Conservation (phyloP, 2,329 filamentous ascomycete genomes). For the Lasiodiplodia theobromae region DNA sequence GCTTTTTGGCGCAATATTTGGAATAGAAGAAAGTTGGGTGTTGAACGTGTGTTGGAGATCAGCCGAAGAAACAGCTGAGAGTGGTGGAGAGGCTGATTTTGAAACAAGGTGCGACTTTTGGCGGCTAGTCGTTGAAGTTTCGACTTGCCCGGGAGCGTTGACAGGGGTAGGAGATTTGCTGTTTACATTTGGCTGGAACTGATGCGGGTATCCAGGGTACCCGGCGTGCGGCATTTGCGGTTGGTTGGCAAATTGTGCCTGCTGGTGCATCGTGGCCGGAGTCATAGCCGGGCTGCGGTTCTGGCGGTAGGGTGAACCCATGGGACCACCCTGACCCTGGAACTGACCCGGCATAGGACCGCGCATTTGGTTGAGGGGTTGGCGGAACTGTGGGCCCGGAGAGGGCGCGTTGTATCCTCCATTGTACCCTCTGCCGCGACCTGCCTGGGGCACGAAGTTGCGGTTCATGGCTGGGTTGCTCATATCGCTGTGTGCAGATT, state of each 20-base stretch:
- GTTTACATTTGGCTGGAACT: conserved; percentile 67
- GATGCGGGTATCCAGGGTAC: conserved; percentile 61
- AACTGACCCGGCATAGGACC: conserved; percentile 61
- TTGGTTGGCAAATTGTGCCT: conserved; percentile 56
- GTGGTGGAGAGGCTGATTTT: conserved; percentile 37
- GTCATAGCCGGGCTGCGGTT: conserved; percentile 62
- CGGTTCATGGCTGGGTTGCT: conserved; percentile 60
- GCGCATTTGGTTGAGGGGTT: conserved; percentile 58
- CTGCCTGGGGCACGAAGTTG: conserved; percentile 50
- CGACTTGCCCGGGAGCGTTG: conserved; percentile 35
- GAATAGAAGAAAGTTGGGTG: conserved; percentile 42
- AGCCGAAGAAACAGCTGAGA: conserved; percentile 18
- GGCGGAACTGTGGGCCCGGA: conserved; percentile 61
- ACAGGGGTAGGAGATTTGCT: conserved; percentile 53
- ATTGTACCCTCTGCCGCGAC: conserved; percentile 62
- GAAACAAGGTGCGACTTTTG: conserved; percentile 31
- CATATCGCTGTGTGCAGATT: conserved; percentile 79
- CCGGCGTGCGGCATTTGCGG: conserved; percentile 68
- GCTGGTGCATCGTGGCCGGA: conserved; percentile 71
- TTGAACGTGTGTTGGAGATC: conserved; percentile 31
- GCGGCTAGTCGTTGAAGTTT: conserved; percentile 24
- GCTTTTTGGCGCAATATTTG: conserved; percentile 73
- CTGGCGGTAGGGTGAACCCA: conserved; percentile 65
- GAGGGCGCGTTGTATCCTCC: conserved; percentile 52
- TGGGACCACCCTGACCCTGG: conserved; percentile 53